Evolutionary conservation across 345 rosid species (phyloP), one percentile per base, ranked within the genome.

Genomic region (Rubroshorea leprosula): DNA sequence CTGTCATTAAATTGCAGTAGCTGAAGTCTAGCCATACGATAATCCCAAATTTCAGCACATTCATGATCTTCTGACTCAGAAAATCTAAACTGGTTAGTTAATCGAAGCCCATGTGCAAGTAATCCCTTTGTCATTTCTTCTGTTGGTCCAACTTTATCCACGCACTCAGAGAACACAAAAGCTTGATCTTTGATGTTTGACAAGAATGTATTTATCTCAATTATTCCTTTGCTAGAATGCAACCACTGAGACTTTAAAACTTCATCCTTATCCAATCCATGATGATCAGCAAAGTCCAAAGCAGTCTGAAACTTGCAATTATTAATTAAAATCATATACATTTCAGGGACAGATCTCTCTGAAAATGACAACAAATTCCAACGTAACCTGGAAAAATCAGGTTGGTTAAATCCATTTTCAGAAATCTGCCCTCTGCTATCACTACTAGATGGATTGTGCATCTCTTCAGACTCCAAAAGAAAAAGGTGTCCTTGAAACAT

Each of bases 201-300:
- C 70, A 93, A 71, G 49, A 76, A 74, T 68, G 58, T 64, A 66
- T 70, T 74, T 60, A 93, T 72, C 35, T 85, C 99, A 58, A 69
- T 69, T 53, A 58, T 57, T 69, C 84, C 88, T 39, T 75, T 74
- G 58, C 61, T 72, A 72, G 99, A 89, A 54, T 79, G 50, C 72
- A 87, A 69, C 99, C 99, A 93, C 69, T 74, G 87, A 55, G 91
- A 74, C 70, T 89, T 89, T 20, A 83, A 65, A 66, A 87, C 85
- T 73, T 79, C 90, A 66, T 93, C 94, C 72, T 70, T 79, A 62
- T 89, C 91, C 78, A 93, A 65, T 31, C 91, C 85, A 79, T 87
- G 84, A 68, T 55, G 62, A 75, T 74, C 65, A 49, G 99, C 94
- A 80, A 93, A 83, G 51, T 82, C 76, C 77, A 87, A 60, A 64